Evolutionary conservation across 352 stramenopile species (phyloP), one percentile per base, ranked within the genome.

Genomic region (Pythium phragmitis): DNA sequence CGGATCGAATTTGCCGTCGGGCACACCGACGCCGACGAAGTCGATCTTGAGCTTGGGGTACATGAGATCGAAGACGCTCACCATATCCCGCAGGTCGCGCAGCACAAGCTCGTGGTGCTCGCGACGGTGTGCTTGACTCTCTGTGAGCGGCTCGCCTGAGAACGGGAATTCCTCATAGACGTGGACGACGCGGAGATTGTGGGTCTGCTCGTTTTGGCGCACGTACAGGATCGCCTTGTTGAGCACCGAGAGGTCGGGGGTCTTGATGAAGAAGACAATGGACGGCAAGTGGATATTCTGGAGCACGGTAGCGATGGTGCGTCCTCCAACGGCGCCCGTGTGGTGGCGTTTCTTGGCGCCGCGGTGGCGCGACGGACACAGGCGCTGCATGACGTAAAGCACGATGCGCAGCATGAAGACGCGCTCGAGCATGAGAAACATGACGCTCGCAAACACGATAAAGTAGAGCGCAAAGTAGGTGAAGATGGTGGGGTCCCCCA

Each of bases 221-320:
- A 98, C 93, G 73, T 98, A 98, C 60, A 98, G 67, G 45, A 98
- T 96, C 12, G 93, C 93, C 74, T 98, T 98, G 76, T 98, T 98
- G 67, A 98, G 87, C 46, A 91, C 83, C 68, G 96, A 96, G 23
- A 98, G 74, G 70, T 98, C 96, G 49, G 91, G 78, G 7, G 82
- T 78, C 80, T 98, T 98, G 78, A 77, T 90, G 69, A 97, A 98
- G 80, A 94, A 94, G 63, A 98, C 98, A 9, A 98, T 75, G 43
- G 92, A 89, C 50, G 91, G 92, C 74, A 94, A 78, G 74, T 92
- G 89, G 78, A 94, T 92, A 62, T 89, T 74, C 37, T 77, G 85
- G 49, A 92, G 96, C 64, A 79, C 83, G 11, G 81, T 82, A 34
- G 83, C 83, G 69, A 96, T 96, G 2, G 87, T 96, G 66, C 92